phyloP scores from a whole-genome alignment of 2,329 filamentous ascomycete genomes.

The Pseudopithomyces maydicus region DNA sequence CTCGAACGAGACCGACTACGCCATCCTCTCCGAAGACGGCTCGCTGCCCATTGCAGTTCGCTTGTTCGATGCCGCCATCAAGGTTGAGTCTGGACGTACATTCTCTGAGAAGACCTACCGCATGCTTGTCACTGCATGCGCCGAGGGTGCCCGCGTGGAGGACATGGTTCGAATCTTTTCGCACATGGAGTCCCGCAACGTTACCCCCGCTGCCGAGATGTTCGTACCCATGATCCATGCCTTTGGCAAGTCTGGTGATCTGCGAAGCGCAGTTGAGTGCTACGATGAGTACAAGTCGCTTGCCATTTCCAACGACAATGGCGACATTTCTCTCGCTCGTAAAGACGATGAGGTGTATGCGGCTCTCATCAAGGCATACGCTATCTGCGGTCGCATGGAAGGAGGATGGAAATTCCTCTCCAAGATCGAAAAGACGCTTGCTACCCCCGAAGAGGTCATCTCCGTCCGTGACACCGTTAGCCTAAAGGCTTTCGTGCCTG shows the following conservation, averaged over 20 bases:
- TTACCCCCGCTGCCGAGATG: conserved; percentile 76
- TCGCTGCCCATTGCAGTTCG: conserved; percentile 83
- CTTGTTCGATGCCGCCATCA: conserved; percentile 78
- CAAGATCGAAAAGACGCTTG: conserved; percentile 69
- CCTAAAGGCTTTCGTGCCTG: conserved; percentile 76
- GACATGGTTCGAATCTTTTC: conserved; percentile 92
- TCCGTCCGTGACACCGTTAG: conserved; percentile 75
- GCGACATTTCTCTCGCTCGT: conserved; percentile 69
- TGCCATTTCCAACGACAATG: conserved; percentile 82
- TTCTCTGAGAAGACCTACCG: conserved; percentile 86
- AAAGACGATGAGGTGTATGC: conserved; percentile 87
- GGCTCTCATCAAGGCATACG: conserved; percentile 87
- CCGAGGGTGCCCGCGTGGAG: conserved; percentile 76
- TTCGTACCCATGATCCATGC: conserved; percentile 96
- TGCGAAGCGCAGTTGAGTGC: conserved; percentile 87
- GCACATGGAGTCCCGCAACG: conserved; percentile 82
- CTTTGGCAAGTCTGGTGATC: conserved; percentile 79
- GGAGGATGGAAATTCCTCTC: conserved; percentile 85
- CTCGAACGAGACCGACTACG: conserved; percentile 85
- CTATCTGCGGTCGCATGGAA: conserved; percentile 77
- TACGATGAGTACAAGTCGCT: conserved; percentile 93
- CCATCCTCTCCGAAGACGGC: conserved; percentile 85
- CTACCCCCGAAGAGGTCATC: conserved; percentile 56
- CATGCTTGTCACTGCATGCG: conserved; percentile 84
- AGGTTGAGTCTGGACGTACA: conserved; percentile 61